These are phyloP conservation scores for Gaertneriomyces sp. DNA, from an alignment of 192 early-diverging fungal species.

Conservation along the genomic window DNA sequence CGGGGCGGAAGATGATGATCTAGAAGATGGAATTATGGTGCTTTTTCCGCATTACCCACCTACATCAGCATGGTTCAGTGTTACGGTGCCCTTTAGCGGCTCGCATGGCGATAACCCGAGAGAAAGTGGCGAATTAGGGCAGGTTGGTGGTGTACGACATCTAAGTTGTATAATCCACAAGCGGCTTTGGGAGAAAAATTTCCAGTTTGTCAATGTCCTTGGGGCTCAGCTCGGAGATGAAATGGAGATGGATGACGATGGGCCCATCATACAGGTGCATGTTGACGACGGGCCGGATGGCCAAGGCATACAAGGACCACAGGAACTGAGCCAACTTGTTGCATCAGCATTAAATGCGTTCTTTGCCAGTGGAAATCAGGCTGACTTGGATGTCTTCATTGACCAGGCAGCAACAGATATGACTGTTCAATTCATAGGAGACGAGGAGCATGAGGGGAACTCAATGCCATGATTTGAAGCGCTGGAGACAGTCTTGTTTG, in stretches of 20 bases:
- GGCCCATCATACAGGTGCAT: background rate
- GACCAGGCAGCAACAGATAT: too few species aligned
- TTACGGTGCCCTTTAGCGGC: slow-evolving; percentile 1
- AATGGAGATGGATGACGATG: background rate
- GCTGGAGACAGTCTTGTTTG: too few species aligned
- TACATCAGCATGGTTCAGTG: slow-evolving; percentile 7
- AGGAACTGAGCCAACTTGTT: too few species aligned
- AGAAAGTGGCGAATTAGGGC: slow-evolving; percentile 1
- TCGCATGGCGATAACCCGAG: background rate
- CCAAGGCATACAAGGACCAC: too few species aligned
- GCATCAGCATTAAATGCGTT: too few species aligned
- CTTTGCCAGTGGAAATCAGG: too few species aligned
- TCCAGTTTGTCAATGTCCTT: background rate
- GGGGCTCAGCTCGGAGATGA: background rate
- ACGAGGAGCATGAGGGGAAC: too few species aligned
- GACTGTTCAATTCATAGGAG: too few species aligned
- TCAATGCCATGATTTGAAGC: too few species aligned
- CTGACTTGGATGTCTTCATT: too few species aligned
- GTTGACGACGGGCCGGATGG: too few species aligned
- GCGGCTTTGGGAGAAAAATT: slow-evolving; percentile 9
- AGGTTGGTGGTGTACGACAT: slow-evolving; percentile 7
- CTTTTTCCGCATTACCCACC: slow-evolving; percentile 17
- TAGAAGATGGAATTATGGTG: slow-evolving; percentile 6
- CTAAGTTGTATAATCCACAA: slow-evolving; percentile 11
- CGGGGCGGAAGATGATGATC: background rate